Percentiles rank a stretch among this genome's conserved stretches.
These are phyloP conservation scores for Candolleomyces aberdarensis DNA, from an alignment of 768 basidiomycete genomes.

Conservation along the genomic window DNA sequence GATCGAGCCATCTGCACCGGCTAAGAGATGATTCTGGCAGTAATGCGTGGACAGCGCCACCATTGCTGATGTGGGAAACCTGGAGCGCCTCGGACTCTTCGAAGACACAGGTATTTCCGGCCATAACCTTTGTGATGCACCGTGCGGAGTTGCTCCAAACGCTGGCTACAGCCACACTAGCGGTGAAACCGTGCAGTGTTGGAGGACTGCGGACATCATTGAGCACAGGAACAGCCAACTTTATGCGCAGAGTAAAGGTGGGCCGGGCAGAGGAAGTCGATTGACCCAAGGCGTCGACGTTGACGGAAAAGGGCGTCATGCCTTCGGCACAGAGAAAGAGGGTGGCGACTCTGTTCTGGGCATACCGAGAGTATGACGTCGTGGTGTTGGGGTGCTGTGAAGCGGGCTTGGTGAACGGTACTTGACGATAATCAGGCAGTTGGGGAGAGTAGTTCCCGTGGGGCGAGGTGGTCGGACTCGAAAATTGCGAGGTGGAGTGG, in stretches of 20 bases:
- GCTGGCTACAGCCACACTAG: slow-evolving; percentile 49
- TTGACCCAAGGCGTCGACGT: slow-evolving; percentile 51
- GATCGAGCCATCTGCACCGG: slow-evolving; percentile 69
- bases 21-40: slow-evolving; percentile 67
- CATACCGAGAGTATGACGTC: slow-evolving; percentile 20
- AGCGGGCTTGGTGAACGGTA: slow-evolving; percentile 14
- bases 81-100: slow-evolving; percentile 54
- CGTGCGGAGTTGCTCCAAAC: slow-evolving; percentile 55
- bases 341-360: slow-evolving; percentile 31
- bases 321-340: slow-evolving; percentile 64
- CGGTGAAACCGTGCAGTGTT: slow-evolving; percentile 63
- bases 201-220: slow-evolving; percentile 51
- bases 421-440: slow-evolving; percentile 17
- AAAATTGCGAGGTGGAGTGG: slow-evolving; percentile 10
- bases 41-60: slow-evolving; percentile 49
- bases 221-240: slow-evolving; percentile 53
- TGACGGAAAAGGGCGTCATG: slow-evolving; percentile 60
- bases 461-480: slow-evolving; percentile 30
- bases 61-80: slow-evolving; percentile 38
- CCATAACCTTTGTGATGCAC: slow-evolving; percentile 61
- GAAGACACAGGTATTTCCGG: slow-evolving; percentile 46
- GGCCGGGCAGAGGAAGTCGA: slow-evolving; percentile 34
- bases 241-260: slow-evolving; percentile 53
- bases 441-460: slow-evolving; percentile 25
- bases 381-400: slow-evolving; percentile 14